phyloP scores from a whole-genome alignment of 768 basidiomycete genomes.

The Mycena alexandri region DNA sequence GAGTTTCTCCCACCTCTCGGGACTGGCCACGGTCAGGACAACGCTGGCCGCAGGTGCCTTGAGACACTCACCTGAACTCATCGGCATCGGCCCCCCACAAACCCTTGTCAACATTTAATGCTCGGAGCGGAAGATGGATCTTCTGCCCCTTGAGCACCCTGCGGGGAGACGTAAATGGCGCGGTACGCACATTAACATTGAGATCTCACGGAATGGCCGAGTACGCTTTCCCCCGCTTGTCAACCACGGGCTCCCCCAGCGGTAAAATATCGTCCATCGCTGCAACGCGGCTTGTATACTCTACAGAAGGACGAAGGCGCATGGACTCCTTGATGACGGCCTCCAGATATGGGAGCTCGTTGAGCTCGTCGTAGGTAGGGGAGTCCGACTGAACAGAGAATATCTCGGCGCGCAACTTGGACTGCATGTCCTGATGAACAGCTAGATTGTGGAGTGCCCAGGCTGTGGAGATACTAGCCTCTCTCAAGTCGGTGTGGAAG shows the following conservation, averaged over 20 bases:
- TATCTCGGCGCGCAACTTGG: background rate
- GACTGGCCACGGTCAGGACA: too few relatives aligned
- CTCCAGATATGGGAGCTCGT: background rate
- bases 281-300: background rate
- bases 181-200: too few relatives aligned
- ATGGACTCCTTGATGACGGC: background rate
- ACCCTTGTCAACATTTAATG: background rate
- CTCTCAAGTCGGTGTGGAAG: too few relatives aligned
- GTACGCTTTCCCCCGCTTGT: background rate
- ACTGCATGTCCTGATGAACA: background rate
- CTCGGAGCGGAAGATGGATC: background rate
- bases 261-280: slow-evolving; percentile 3
- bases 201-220: background rate
- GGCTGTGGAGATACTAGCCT: background rate
- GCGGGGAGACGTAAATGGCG: too few relatives aligned
- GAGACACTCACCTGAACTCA: slow-evolving; percentile 4
- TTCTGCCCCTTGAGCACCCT: background rate
- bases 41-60: too few relatives aligned
- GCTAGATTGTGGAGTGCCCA: background rate
- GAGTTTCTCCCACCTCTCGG: slow-evolving; percentile 7
- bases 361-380: slow-evolving; percentile 1
- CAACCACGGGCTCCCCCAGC: background rate
- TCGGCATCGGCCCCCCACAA: slow-evolving; percentile 14
- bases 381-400: background rate
- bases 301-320: background rate